Evolutionary conservation across 2,329 filamentous ascomycete genomes (phyloP).

Genomic region (Claviceps sp.): DNA sequence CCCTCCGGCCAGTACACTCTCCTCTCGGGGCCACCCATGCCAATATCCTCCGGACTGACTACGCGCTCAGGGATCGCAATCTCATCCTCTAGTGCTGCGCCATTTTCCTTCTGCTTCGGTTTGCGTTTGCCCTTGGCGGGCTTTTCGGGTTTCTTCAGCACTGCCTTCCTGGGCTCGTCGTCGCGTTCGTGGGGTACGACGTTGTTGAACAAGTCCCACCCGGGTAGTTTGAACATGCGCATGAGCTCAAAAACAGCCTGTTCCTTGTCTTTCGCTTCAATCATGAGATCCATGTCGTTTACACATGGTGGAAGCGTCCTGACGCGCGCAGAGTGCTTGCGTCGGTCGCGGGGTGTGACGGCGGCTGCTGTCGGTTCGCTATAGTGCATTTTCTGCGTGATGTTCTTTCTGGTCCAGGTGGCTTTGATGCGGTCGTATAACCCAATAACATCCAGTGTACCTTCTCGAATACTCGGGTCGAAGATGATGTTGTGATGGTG

Average conservation of each 20-base stretch:
- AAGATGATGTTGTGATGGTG: slow-evolving; percentile 96
- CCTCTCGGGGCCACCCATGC: slow-evolving; percentile 72
- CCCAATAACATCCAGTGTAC: slow-evolving; percentile 64
- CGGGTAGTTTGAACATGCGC: slow-evolving; percentile 73
- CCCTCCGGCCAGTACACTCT: slow-evolving; percentile 84
- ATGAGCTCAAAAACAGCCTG: slow-evolving; percentile 93
- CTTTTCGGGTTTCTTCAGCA: slow-evolving; percentile 26
- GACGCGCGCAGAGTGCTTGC: slow-evolving; percentile 77
- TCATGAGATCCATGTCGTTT: slow-evolving; percentile 89
- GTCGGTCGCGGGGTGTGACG: slow-evolving; percentile 61
- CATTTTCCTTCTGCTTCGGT: slow-evolving; percentile 9
- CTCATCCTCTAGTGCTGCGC: slow-evolving; percentile 22
- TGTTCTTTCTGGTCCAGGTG: slow-evolving; percentile 74
- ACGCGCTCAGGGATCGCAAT: slow-evolving; percentile 24
- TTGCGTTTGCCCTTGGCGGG: slow-evolving; percentile 25
- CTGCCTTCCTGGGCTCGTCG: slow-evolving; percentile 51
- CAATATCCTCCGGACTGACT: slow-evolving; percentile 55
- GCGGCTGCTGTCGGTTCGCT: slow-evolving; percentile 55
- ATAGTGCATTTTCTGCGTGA: slow-evolving; percentile 95
- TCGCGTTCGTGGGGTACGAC: slow-evolving; percentile 62
- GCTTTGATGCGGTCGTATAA: slow-evolving; percentile 65
- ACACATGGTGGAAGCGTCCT: slow-evolving; percentile 69
- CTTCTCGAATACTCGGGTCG: slow-evolving; percentile 61
- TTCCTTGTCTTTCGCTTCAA: slow-evolving; percentile 96
- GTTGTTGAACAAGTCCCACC: slow-evolving; percentile 62